phyloP scores from a whole-genome alignment of 257 asterid species.

The Paraleonurus japonicus region DNA sequence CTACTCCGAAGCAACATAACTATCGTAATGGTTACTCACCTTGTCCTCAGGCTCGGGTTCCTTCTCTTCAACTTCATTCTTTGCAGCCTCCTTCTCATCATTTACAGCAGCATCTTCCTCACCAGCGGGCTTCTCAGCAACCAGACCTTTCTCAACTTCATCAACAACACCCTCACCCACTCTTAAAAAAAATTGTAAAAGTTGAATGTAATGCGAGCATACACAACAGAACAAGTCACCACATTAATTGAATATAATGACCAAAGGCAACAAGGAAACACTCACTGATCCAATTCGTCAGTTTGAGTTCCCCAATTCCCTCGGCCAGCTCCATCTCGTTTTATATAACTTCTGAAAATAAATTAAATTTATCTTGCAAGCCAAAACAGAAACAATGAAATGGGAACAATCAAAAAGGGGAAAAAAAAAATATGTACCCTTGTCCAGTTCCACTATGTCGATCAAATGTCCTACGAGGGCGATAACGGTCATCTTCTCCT shows the following conservation, averaged over 20 bases:
- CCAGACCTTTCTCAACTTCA: constrained; percentile 60
- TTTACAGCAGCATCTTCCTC: constrained; percentile 54
- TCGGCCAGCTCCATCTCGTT: constrained; percentile 76
- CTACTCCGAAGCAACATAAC: neutral
- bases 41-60: constrained; percentile 57
- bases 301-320: constrained; percentile 81
- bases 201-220: neutral
- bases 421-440: constrained; percentile 48
- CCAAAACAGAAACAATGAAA: neutral
- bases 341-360: constrained; percentile 51
- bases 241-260: neutral
- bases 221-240: neutral
- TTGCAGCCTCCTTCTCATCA: constrained; percentile 48
- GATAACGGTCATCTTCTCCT: constrained; percentile 56
- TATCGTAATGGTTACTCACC: constrained; percentile 32
- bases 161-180: constrained; percentile 46
- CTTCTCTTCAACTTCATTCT: constrained; percentile 58
- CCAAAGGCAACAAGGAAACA: constrained; percentile 22
- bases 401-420: neutral
- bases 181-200: constrained; percentile 30
- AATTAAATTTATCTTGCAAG: neutral
- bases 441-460: constrained; percentile 80
- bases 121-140: constrained; percentile 46
- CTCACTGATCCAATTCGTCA: constrained; percentile 72
- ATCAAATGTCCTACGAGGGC: constrained; percentile 62